These are phyloP conservation scores for Tetrapisispora namnaoensis DNA, from an alignment of 805 yeast species.

Conservation along the genomic window DNA sequence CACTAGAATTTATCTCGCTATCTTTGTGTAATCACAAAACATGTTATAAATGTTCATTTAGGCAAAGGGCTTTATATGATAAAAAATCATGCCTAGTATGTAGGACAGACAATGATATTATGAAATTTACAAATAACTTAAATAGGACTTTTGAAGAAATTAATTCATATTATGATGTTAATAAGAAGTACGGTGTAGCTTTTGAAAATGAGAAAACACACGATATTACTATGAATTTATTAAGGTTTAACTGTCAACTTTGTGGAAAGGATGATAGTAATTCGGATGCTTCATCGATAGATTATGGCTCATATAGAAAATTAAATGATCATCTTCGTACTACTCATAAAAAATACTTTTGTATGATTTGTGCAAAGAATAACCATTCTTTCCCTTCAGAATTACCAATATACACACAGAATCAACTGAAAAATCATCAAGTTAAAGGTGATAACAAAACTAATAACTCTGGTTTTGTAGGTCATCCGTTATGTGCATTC, in stretches of 20 bases:
- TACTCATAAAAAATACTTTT: constrained; percentile 55
- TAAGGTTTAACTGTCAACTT: constrained; percentile 49
- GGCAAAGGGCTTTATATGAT: constrained; percentile 72
- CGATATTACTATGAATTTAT: constrained; percentile 40
- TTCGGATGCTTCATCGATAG: constrained; percentile 14
- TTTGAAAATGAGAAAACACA: constrained; percentile 48
- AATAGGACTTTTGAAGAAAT: constrained; percentile 33
- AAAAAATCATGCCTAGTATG: constrained; percentile 76
- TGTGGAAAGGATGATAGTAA: constrained; percentile 21
- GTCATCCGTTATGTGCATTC: constrained; percentile 83
- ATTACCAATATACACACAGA: constrained; percentile 47
- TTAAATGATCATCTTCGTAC: constrained; percentile 55
- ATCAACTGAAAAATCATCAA: constrained; percentile 61
- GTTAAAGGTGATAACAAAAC: constrained; percentile 49
- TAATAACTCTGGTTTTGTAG: constrained; percentile 50
- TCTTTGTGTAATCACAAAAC: constrained; percentile 79
- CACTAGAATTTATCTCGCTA: constrained; percentile 50
- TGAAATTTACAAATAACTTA: constrained; percentile 48
- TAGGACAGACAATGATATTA: constrained; percentile 52
- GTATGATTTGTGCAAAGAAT: constrained; percentile 68
- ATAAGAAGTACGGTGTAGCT: constrained; percentile 38
- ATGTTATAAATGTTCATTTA: constrained; percentile 72
- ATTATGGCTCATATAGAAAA: constrained; percentile 42
- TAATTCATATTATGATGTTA: constrained; percentile 25
- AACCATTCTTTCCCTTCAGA: constrained; percentile 74